Evolutionary conservation across 2,329 filamentous ascomycete genomes (phyloP), one percentile per base, ranked within the genome.

Genomic region (Exserohilum turcica): DNA sequence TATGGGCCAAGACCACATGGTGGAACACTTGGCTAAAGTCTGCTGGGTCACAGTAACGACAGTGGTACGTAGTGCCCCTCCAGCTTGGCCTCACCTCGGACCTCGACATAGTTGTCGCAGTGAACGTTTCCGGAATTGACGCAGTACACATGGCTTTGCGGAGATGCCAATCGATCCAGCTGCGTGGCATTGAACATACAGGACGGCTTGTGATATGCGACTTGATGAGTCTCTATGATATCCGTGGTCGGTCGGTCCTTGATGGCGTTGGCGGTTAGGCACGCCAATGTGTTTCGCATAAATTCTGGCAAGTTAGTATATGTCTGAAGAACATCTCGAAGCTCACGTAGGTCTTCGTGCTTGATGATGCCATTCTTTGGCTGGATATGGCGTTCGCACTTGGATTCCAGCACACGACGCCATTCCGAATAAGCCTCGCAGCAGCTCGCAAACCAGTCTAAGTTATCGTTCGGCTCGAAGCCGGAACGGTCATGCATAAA

Each of bases 121-220:
- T 36, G 44, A 16, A 56, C 33, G 6, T 38, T 18, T 8, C 28
- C 44, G 3, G 54, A 33, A 8, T 37, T 44, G 12, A 65, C 19
- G 3, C 51, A 54, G 1, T 31, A 5, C 8, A 32, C 15, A 8
- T 58, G 42, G 2, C 27, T 40, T 0, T 48, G 37, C 1, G 48
- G 33, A 12, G 36, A 36, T 6, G 57, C 60, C 15, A 59, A 27
- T 3, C 52, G 51, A 39, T 64, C 59, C 8, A 65, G 31, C 31
- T 64, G 59, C 8, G 60, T 59, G 0, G 58, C 24, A n/a, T 62
- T 64, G 55, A 65, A 65, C 56, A 59, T 57, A 8, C 57, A 44
- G 5, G 62, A 65, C 3, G 62, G 58, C 15, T 35, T 38, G 40
- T 63, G 62, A 10, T 60, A 55, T 35, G 12, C 56, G 21, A 63